A percentile compares a stretch with the other conserved stretches of the same genome.
These are phyloP conservation scores for Prunus armeniaca DNA, from an alignment of 306 rosid genomes.

Conservation along the genomic window DNA sequence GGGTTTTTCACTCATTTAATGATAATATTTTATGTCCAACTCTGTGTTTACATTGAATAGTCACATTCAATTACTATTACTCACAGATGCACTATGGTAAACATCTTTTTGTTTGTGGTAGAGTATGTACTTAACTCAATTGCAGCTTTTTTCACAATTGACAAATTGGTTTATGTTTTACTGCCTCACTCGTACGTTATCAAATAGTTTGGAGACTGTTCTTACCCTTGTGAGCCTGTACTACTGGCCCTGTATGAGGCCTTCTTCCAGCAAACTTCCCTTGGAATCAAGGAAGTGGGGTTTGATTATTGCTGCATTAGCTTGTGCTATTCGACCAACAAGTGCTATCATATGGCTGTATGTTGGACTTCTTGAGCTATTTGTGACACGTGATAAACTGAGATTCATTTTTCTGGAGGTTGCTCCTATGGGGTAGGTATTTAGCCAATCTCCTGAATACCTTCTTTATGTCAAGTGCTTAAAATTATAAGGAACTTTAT, in stretches of 20 bases:
- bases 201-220: constrained; percentile 88
- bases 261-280: constrained; percentile 31
- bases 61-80: constrained; percentile 14
- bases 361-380: constrained; percentile 73
- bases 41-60: constrained; percentile 5
- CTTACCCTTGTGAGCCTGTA: constrained; percentile 75
- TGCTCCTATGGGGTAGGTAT: constrained; percentile 80
- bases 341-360: constrained; percentile 83
- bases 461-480: neutral
- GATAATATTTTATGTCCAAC: constrained; percentile 6
- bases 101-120: constrained; percentile 4
- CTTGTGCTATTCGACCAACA: constrained; percentile 89
- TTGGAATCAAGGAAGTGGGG: constrained; percentile 70
- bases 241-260: constrained; percentile 87
- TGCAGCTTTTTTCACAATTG: constrained; percentile 81
- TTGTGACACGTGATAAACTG: constrained; percentile 40
- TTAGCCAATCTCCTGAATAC: constrained; percentile 12
- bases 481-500: neutral
- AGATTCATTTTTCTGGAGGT: constrained; percentile 69
- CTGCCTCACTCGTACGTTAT: constrained; percentile 72
- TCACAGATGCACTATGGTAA: neutral
- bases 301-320: constrained; percentile 66
- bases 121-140: constrained; percentile 47
- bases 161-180: constrained; percentile 88
- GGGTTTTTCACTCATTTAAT: neutral